phyloP scores from a whole-genome alignment of 331 rosid genomes.

The Prunus yedoensis region DNA sequence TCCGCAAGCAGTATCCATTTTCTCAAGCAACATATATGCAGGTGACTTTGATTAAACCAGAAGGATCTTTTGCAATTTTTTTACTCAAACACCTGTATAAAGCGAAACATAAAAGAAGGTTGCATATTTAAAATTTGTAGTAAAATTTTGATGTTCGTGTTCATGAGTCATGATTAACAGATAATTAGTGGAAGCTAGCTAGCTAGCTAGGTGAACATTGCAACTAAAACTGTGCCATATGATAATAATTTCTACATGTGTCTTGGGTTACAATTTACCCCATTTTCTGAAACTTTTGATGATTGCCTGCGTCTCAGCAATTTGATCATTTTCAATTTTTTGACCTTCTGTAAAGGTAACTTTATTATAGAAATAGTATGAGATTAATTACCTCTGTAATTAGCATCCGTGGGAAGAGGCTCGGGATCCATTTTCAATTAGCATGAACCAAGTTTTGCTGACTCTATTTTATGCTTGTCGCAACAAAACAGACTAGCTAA shows the following conservation, averaged over 20 bases:
- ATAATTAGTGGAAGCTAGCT: constrained; percentile 14
- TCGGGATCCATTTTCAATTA: no score
- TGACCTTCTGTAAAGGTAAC: constrained; percentile 40
- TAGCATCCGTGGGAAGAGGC: no score
- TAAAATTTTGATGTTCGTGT: neutral
- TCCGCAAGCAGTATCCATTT: no score
- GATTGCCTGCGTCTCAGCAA: constrained; percentile 34
- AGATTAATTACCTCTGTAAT: no score
- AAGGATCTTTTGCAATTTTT: neutral
- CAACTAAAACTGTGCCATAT: neutral
- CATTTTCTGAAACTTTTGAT: constrained; percentile 39
- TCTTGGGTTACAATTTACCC: constrained; percentile 32
- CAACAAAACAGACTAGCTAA: constrained; percentile 1
- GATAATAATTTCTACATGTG: constrained; percentile 22
- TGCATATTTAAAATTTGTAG: neutral
- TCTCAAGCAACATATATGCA: no score
- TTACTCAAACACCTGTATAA: neutral
- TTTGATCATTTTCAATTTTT: constrained; percentile 19
- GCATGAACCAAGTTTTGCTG: neutral
- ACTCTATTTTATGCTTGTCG: no score
- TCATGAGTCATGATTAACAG: neutral
- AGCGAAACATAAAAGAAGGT: neutral
- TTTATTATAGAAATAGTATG: constrained; percentile 6
- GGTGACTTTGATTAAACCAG: no score
- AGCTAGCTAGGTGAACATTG: no score